Evolutionary conservation across 2,329 filamentous ascomycete species (phyloP).

Genomic region (Biscogniauxia marginata): DNA sequence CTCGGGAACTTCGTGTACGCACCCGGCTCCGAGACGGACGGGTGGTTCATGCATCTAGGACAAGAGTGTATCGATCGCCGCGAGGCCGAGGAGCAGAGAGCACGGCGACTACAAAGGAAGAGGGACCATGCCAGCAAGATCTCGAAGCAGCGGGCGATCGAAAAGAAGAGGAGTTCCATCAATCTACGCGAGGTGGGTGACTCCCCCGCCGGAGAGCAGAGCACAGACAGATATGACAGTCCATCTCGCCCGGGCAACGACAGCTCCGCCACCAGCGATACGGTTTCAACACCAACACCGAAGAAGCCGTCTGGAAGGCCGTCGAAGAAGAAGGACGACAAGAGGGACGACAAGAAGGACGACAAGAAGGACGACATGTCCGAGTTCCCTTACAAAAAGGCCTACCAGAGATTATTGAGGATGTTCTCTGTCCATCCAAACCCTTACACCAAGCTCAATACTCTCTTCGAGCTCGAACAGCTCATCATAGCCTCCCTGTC

Average conservation of each 20-base stretch:
- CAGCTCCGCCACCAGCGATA: constrained; percentile 40
- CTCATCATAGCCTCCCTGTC: constrained; percentile 75
- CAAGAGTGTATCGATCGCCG: constrained; percentile 64
- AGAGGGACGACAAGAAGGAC: neutral
- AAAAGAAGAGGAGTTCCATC: constrained; percentile 68
- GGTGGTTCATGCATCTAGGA: constrained; percentile 73
- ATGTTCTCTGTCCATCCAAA: constrained; percentile 90
- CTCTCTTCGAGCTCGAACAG: constrained; percentile 78
- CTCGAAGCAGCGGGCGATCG: constrained; percentile 51
- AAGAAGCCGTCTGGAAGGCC: constrained; percentile 3
- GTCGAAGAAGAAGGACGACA: neutral
- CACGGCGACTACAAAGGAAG: constrained; percentile 38
- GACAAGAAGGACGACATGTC: constrained; percentile 35
- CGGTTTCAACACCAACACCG: constrained; percentile 32
- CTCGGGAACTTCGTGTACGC: constrained; percentile 82
- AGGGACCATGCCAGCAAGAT: constrained; percentile 45
- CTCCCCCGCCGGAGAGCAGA: constrained; percentile 30
- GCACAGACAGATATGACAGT: constrained; percentile 39
- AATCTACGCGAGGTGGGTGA: constrained; percentile 57
- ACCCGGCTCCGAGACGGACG: constrained; percentile 89
- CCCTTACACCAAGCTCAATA: constrained; percentile 80
- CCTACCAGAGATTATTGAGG: constrained; percentile 75
- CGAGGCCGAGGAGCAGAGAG: constrained; percentile 52
- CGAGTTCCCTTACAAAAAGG: constrained; percentile 77
- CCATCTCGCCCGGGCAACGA: constrained; percentile 41